Conservation (phyloP, 192 early-diverging fungal species). For the Geranomyces michiganensis region DNA sequence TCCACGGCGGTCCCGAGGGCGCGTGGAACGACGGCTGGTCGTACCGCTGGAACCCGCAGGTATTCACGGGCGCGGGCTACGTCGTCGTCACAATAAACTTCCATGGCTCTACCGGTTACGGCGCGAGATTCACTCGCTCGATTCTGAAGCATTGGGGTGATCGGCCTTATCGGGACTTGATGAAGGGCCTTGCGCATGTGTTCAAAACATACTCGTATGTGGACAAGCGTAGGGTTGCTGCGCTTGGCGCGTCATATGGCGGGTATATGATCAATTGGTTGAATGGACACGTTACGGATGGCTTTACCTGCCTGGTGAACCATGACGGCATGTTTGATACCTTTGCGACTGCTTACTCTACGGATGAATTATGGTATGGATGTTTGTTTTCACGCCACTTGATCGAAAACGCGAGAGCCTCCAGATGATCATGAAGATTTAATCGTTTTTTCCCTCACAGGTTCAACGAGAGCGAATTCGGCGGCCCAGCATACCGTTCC, state of each 20-base stretch:
- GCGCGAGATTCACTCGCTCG: conserved; percentile 73
- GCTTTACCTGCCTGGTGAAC: conserved; percentile 65
- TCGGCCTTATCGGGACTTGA: conserved; percentile 73
- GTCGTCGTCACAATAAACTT: conserved; percentile 70
- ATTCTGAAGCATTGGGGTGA: conserved; percentile 77
- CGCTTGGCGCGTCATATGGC: conserved; percentile 77
- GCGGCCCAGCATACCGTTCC: conserved; percentile 58
- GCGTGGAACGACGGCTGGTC: conserved; percentile 65
- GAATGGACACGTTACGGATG: conserved; percentile 65
- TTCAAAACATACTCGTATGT: conserved; percentile 58
- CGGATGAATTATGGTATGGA: conserved; percentile 64
- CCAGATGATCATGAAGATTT: no score
- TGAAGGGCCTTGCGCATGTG: conserved; percentile 69
- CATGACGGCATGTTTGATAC: conserved; percentile 77
- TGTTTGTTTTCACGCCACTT: no score
- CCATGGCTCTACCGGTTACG: conserved; percentile 80
- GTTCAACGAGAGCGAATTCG: conserved; percentile 77
- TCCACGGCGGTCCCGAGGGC: conserved; percentile 85
- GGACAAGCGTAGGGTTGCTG: conserved; percentile 59
- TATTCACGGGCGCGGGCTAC: conserved; percentile 71
- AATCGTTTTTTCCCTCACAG: conserved; percentile 6
- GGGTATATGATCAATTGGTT: conserved; percentile 87
- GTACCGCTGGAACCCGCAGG: conserved; percentile 75
- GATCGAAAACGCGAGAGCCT: no score
- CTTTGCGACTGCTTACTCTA: conserved; percentile 63